Evolutionary conservation across 2,329 filamentous ascomycete species (phyloP).

Genomic region (Xylariaceae sp.): DNA sequence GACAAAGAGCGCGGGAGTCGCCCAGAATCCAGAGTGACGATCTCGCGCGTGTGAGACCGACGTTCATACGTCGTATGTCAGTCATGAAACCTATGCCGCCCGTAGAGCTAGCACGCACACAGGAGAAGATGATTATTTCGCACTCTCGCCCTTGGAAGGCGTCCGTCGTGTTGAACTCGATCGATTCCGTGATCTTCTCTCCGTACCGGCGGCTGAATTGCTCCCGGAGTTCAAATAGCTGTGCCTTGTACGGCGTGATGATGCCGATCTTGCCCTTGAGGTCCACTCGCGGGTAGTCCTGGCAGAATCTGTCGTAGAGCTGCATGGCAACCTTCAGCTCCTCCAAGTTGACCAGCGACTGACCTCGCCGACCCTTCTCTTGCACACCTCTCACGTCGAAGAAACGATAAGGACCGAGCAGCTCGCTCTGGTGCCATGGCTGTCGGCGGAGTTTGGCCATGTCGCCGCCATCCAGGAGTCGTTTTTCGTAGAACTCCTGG

Average conservation of each 20-base stretch:
- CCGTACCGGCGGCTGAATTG: slow-evolving; percentile 72
- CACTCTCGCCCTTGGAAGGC: slow-evolving; percentile 96
- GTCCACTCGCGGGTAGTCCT: slow-evolving; percentile 64
- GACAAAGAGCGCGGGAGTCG: slow-evolving; percentile 77
- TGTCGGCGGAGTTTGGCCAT: slow-evolving; percentile 72
- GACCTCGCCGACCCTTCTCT: slow-evolving; percentile 71
- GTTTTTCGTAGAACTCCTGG: slow-evolving; percentile 83
- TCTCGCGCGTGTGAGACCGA: slow-evolving; percentile 92
- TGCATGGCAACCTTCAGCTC: slow-evolving; percentile 83
- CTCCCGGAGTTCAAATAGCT: slow-evolving; percentile 71
- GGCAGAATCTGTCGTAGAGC: slow-evolving; percentile 72
- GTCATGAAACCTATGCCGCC: slow-evolving; percentile 98
- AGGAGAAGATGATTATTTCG: slow-evolving; percentile 98
- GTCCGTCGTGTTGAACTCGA: slow-evolving; percentile 99
- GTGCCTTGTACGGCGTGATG: slow-evolving; percentile 96
- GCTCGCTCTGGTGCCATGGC: slow-evolving; percentile 77
- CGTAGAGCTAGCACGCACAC: slow-evolving; percentile 85
- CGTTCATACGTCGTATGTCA: slow-evolving; percentile 98
- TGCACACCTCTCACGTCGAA: slow-evolving; percentile 93
- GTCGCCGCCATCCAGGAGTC: slow-evolving; percentile 74
- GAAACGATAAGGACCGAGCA: slow-evolving; percentile 92
- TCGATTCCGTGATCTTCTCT: slow-evolving; percentile 64
- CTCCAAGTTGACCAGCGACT: slow-evolving; percentile 74
- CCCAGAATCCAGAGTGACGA: slow-evolving; percentile 95
- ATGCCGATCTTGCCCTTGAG: slow-evolving; percentile 85